Percentiles rank a stretch among this genome's conserved stretches.
These are phyloP conservation scores for Tillandsia fasciculata DNA, from an alignment of 176 grass and related monocot genomes.

Conservation along the genomic window DNA sequence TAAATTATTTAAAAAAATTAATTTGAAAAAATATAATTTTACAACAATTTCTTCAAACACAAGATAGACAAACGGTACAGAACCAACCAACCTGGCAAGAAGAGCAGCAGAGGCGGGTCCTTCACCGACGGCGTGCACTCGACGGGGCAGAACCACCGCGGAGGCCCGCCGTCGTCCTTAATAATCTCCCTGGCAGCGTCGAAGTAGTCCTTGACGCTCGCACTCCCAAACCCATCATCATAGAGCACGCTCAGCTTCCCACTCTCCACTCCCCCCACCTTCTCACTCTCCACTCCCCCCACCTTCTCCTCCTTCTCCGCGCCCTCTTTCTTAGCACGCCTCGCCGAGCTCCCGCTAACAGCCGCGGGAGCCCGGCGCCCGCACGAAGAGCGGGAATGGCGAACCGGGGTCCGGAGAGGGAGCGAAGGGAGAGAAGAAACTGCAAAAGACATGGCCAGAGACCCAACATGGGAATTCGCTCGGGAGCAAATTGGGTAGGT, in stretches of 20 bases:
- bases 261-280: too few relatives aligned
- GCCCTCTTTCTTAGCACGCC: slow-evolving; percentile 2
- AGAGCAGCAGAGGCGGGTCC: slow-evolving; percentile 61
- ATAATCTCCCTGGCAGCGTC: slow-evolving; percentile 43
- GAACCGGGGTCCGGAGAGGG: slow-evolving; percentile 3
- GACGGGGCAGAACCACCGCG: slow-evolving; percentile 80
- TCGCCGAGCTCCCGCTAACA: slow-evolving; percentile 5
- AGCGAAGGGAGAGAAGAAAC: slow-evolving; percentile 9
- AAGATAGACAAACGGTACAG: neutral
- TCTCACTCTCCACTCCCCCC: neutral
- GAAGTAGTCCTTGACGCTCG: slow-evolving; percentile 73
- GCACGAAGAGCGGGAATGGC: neutral
- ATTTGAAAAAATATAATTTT: too few relatives aligned
- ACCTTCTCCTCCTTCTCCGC: slow-evolving; percentile 12
- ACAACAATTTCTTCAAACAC: too few relatives aligned
- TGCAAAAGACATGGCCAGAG: slow-evolving; percentile 24
- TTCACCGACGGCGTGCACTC: slow-evolving; percentile 47
- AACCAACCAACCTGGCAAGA: slow-evolving; percentile 60
- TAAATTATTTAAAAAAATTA: too few relatives aligned
- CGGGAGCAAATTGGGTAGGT: too few relatives aligned
- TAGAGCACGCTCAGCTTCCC: slow-evolving; percentile 32
- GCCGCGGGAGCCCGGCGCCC: neutral
- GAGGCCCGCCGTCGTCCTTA: slow-evolving; percentile 56
- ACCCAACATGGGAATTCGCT: neutral
- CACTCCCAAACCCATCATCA: slow-evolving; percentile 71